A percentile compares a stretch with the other conserved stretches of the same genome.
Conservation (phyloP, 176 grass and related monocot genomes). For the Raddia distichophylla region DNA sequence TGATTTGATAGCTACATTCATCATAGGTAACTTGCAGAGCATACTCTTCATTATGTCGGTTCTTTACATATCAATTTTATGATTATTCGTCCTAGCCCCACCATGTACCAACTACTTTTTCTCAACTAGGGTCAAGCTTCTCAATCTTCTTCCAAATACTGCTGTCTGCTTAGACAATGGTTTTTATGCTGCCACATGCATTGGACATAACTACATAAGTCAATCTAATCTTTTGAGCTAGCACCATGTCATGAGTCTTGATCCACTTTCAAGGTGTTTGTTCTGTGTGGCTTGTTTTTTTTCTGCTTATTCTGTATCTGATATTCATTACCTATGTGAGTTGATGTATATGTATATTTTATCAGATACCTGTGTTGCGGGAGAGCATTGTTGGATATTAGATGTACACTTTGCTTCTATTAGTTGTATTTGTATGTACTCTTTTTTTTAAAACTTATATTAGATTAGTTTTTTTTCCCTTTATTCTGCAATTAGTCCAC, state of each 20-base stretch:
- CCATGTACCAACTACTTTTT: slow-evolving; percentile 11
- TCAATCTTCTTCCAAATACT: slow-evolving; percentile 16
- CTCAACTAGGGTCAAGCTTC: neutral
- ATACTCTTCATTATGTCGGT: slow-evolving; percentile 4
- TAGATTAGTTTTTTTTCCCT: neutral
- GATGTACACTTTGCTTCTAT: slow-evolving; percentile 16
- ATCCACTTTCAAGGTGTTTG: slow-evolving; percentile 26
- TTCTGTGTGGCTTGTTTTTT: neutral
- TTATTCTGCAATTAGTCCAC: slow-evolving; percentile 7
- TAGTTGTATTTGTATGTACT: slow-evolving; percentile 1
- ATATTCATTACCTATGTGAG: slow-evolving; percentile 11
- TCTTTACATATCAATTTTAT: slow-evolving; percentile 25
- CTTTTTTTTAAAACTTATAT: slow-evolving; percentile 4
- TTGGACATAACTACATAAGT: slow-evolving; percentile 19
- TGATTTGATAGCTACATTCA: slow-evolving; percentile 2
- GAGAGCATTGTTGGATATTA: slow-evolving; percentile 25
- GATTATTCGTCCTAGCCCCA: neutral
- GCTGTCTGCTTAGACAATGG: slow-evolving; percentile 27
- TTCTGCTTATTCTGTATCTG: neutral
- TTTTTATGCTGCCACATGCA: slow-evolving; percentile 19
- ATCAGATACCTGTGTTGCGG: neutral
- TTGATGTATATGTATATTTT: slow-evolving; percentile 20
- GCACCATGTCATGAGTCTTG: neutral
- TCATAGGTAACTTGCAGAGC: slow-evolving; percentile 1
- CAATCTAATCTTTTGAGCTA: slow-evolving; percentile 1